A percentile compares a stretch with the other conserved stretches of the same genome.
These are phyloP conservation scores for Cercophora sp. DNA, from an alignment of 495 filamentous ascomycete genomes.

Conservation along the genomic window DNA sequence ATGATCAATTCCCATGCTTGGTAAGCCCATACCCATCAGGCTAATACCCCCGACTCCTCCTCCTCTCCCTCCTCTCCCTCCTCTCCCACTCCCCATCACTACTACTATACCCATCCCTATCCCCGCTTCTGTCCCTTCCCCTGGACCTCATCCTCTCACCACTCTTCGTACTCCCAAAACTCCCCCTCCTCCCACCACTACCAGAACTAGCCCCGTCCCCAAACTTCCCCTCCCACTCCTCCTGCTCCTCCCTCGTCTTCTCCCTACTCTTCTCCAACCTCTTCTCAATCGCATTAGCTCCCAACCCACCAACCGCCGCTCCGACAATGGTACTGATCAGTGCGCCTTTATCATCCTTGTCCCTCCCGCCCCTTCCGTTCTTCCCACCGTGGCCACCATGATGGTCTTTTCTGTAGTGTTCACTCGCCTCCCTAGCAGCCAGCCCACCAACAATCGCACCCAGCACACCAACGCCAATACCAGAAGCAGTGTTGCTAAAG, in stretches of 20 bases:
- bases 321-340: slow-evolving; percentile 41
- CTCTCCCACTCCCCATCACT: slow-evolving; percentile 6
- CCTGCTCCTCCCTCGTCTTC: slow-evolving; percentile 3
- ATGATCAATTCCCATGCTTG: too few relatives aligned
- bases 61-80: slow-evolving; percentile 2
- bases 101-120: too few relatives aligned
- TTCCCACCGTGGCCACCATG: background rate
- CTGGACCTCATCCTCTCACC: background rate
- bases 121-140: too few relatives aligned
- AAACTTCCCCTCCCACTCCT: background rate
- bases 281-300: slow-evolving; percentile 45
- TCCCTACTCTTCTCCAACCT: slow-evolving; percentile 27
- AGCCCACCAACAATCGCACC: slow-evolving; percentile 44
- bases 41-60: background rate
- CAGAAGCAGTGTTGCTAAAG: slow-evolving; percentile 37
- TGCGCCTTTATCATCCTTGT: slow-evolving; percentile 19
- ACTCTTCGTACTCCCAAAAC: background rate
- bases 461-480: slow-evolving; percentile 39
- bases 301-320: slow-evolving; percentile 43
- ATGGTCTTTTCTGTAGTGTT: too few relatives aligned
- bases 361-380: slow-evolving; percentile 7
- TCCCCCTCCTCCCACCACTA: background rate
- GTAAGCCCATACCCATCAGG: background rate
- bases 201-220: background rate
- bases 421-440: slow-evolving; percentile 36